Conservation (phyloP, 805 yeast genomes). For the Komagataella pastoris region DNA sequence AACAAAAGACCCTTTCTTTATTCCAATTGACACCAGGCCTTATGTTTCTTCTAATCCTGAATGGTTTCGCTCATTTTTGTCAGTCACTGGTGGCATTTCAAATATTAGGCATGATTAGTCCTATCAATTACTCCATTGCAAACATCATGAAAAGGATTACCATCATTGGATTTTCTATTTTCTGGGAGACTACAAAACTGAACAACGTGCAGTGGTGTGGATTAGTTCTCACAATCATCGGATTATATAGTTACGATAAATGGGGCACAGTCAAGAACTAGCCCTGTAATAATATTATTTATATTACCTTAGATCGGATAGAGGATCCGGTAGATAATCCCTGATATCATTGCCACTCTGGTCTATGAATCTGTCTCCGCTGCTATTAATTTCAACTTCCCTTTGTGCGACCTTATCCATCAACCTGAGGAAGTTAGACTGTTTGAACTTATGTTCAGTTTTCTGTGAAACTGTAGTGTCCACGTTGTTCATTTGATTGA, state of each 20-base stretch:
- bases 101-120: conserved; percentile 56
- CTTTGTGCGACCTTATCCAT: conserved; percentile 25
- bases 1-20: conserved; percentile 16
- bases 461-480: conserved; percentile 12
- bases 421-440: conserved; percentile 25
- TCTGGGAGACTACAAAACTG: conserved; percentile 43
- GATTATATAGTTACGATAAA: conserved; percentile 59
- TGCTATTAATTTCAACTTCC: conserved; percentile 21
- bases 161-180: conserved; percentile 50
- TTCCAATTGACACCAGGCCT: conserved; percentile 12
- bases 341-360: conserved; percentile 22
- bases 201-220: conserved; percentile 34
- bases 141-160: conserved; percentile 64
- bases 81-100: conserved; percentile 71
- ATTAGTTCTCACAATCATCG: conserved; percentile 38
- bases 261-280: conserved; percentile 31
- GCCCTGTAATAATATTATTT: not conserved
- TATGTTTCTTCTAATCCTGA: conserved; percentile 33
- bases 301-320: conserved; percentile 8
- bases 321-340: conserved; percentile 15
- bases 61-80: conserved; percentile 56
- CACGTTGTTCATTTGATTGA: conserved; percentile 21
- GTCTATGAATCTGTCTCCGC: conserved; percentile 23
- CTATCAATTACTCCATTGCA: conserved; percentile 71
- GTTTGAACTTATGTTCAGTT: conserved; percentile 22